These are phyloP conservation scores for Scedosporium minutisporum DNA, from an alignment of 2,329 filamentous ascomycete species.

Conservation along the genomic window DNA sequence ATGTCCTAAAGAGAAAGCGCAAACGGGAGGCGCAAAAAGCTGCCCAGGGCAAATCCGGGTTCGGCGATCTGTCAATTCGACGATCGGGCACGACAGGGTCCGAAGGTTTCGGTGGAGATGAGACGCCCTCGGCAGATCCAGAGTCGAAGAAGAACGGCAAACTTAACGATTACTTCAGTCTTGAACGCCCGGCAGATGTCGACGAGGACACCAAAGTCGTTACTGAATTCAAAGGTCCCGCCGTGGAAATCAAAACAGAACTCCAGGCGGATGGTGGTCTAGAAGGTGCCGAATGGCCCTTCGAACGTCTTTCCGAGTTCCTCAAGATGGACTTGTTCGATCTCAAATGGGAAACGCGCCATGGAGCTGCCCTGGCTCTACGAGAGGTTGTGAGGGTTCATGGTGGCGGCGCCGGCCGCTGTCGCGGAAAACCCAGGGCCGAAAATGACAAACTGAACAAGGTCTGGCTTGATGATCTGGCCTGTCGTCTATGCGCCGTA, in stretches of 20 bases:
- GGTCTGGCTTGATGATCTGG: slow-evolving; percentile 84
- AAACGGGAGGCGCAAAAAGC: slow-evolving; percentile 85
- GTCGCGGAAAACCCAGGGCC: slow-evolving; percentile 55
- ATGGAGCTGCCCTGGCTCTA: slow-evolving; percentile 91
- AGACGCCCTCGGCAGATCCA: slow-evolving; percentile 39
- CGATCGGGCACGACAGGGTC: slow-evolving; percentile 51
- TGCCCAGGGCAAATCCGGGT: slow-evolving; percentile 73
- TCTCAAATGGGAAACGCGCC: slow-evolving; percentile 85
- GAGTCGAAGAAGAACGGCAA: slow-evolving; percentile 54
- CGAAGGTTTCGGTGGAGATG: slow-evolving; percentile 53
- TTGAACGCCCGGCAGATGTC: slow-evolving; percentile 66
- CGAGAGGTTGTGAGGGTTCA: slow-evolving; percentile 89
- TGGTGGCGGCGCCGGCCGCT: slow-evolving; percentile 74
- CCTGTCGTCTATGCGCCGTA: slow-evolving; percentile 89
- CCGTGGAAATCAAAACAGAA: slow-evolving; percentile 74
- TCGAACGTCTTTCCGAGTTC: slow-evolving; percentile 86
- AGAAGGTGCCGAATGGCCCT: slow-evolving; percentile 84
- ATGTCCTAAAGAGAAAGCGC: slow-evolving; percentile 86
- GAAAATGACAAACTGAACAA: slow-evolving; percentile 77
- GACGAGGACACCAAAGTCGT: slow-evolving; percentile 91
- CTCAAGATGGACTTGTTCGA: slow-evolving; percentile 92
- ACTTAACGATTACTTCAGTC: slow-evolving; percentile 76
- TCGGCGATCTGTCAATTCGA: slow-evolving; percentile 74
- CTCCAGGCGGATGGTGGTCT: slow-evolving; percentile 69
- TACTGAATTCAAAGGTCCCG: slow-evolving; percentile 85